A percentile compares a stretch with the other conserved stretches of the same genome.
phyloP scores from a whole-genome alignment of 768 basidiomycete species.

The Kwoniella dendrophila region DNA sequence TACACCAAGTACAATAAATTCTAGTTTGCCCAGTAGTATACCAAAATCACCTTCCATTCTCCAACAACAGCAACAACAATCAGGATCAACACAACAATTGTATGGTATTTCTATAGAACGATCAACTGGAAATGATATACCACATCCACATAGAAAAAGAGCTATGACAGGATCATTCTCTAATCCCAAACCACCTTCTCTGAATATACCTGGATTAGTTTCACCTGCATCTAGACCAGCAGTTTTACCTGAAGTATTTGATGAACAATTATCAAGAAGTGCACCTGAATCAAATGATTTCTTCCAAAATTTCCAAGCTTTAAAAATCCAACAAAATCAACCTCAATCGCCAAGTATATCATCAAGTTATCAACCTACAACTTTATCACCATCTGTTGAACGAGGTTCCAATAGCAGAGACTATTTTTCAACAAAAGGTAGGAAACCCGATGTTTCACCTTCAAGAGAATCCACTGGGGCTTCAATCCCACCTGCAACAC shows the following conservation, averaged over 20 bases:
- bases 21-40: constrained; percentile 24
- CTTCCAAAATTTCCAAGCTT: constrained; percentile 39
- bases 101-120: constrained; percentile 50
- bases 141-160: constrained; percentile 43
- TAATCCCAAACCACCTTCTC: constrained; percentile 48
- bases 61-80: no score
- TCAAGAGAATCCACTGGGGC: constrained; percentile 30
- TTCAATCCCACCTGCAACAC: constrained; percentile 25
- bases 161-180: constrained; percentile 43
- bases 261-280: constrained; percentile 32
- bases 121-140: constrained; percentile 25
- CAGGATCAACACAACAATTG: no score
- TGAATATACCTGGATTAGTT: constrained; percentile 61
- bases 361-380: constrained; percentile 22
- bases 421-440: constrained; percentile 52
- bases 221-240: constrained; percentile 62
- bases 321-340: constrained; percentile 43
- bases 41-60: constrained; percentile 32
- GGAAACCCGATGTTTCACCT: constrained; percentile 24
- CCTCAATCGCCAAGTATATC: constrained; percentile 59
- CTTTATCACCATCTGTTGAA: constrained; percentile 24
- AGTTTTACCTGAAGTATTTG: constrained; percentile 55
- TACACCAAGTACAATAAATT: constrained; percentile 24
- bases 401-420: constrained; percentile 30
- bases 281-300: constrained; percentile 34